phyloP scores from a whole-genome alignment of 169 alveolate genomes.

The Plasmodium vivax region DNA sequence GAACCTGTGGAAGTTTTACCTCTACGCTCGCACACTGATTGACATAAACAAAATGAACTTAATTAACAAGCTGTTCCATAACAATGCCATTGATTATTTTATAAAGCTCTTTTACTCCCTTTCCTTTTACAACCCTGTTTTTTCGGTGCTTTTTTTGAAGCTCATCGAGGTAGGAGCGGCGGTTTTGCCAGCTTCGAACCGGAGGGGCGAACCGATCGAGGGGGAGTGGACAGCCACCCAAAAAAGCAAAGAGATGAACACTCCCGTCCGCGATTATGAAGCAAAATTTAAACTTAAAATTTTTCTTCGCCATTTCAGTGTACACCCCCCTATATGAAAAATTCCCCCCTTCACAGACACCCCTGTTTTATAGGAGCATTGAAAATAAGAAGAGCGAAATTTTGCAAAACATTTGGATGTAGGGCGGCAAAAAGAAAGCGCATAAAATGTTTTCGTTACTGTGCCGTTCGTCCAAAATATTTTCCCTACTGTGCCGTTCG shows the following conservation, averaged over 20 bases:
- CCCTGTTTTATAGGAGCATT: constrained; percentile 34
- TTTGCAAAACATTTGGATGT: constrained; percentile 64
- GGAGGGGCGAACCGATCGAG: not conserved
- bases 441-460: not conserved
- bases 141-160: constrained; percentile 53
- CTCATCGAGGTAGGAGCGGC: constrained; percentile 17
- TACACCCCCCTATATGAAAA: not conserved
- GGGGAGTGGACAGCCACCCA: not conserved
- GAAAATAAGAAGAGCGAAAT: constrained; percentile 55
- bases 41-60: constrained; percentile 34
- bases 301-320: not conserved
- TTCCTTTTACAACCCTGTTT: constrained; percentile 50
- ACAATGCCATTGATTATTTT: constrained; percentile 65
- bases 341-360: constrained; percentile 22
- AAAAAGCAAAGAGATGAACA: not conserved
- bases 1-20: constrained; percentile 61
- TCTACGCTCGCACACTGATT: constrained; percentile 57
- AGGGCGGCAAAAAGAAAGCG: not conserved
- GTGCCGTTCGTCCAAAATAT: not conserved
- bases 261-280: not conserved
- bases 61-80: constrained; percentile 49
- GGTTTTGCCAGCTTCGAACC: not conserved
- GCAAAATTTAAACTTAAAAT: not conserved
- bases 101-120: constrained; percentile 47
- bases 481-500: not conserved